These are phyloP conservation scores for Eutrema japonicum DNA, from an alignment of 345 rosid species.

Conservation along the genomic window DNA sequence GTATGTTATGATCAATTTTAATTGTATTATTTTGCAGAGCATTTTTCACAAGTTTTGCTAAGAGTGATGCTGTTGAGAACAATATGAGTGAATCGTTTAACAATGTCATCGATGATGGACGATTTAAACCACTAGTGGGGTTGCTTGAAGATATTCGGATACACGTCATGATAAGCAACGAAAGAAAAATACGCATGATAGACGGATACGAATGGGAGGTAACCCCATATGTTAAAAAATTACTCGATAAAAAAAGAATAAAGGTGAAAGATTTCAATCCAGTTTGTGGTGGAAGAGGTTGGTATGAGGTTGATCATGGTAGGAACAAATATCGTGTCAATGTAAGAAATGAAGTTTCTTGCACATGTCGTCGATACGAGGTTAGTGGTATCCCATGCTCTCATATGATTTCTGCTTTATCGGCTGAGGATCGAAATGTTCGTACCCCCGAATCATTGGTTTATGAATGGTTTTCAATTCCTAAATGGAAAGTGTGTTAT, in stretches of 20 bases:
- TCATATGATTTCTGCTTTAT: no score
- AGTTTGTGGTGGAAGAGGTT: background rate
- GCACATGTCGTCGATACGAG: no score
- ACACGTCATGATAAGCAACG: background rate
- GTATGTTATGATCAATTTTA: background rate
- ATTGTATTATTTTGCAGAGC: background rate
- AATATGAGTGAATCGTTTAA: slow-evolving; percentile 22
- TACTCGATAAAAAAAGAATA: background rate
- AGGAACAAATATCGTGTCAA: no score
- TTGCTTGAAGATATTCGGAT: slow-evolving; percentile 7
- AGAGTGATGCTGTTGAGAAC: background rate
- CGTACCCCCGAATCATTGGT: no score
- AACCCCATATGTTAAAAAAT: background rate
- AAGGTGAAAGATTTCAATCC: background rate
- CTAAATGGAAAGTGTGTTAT: no score
- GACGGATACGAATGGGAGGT: background rate
- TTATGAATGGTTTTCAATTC: no score
- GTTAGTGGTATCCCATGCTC: no score
- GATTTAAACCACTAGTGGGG: background rate
- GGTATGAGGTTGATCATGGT: slow-evolving; percentile 19
- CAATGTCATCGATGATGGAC: background rate
- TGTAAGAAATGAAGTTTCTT: no score
- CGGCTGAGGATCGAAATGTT: no score
- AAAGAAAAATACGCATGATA: background rate
- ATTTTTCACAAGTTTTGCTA: background rate